Conservation (phyloP, 345 rosid genomes). For the Gossypioides kirkii region DNA sequence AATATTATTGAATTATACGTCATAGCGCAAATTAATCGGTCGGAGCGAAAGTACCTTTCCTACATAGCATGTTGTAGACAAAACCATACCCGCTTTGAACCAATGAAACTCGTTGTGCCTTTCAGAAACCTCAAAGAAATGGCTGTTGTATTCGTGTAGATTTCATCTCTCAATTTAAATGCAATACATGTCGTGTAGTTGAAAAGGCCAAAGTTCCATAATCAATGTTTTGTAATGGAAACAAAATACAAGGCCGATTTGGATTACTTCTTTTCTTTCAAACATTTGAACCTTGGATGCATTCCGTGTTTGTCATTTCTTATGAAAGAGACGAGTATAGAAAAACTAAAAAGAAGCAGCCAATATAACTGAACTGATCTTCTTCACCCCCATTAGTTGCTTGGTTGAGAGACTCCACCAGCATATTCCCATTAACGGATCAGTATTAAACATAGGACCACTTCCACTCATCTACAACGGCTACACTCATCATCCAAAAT, state of each 20-base stretch:
- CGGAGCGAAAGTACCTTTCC: background rate
- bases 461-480: slow-evolving; percentile 17
- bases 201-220: background rate
- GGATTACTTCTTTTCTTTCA: background rate
- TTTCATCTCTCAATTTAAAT: background rate
- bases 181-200: background rate
- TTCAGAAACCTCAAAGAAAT: background rate
- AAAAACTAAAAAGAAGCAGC: background rate
- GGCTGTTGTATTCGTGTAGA: background rate
- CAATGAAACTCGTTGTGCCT: background rate
- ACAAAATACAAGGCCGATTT: background rate
- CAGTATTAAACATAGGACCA: slow-evolving; percentile 16
- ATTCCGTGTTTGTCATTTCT: background rate
- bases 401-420: background rate
- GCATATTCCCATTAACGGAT: background rate
- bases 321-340: background rate
- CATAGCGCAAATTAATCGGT: too few species aligned
- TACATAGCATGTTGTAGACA: background rate
- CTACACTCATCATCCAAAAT: slow-evolving; percentile 20
- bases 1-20: too few species aligned
- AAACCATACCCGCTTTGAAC: background rate
- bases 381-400: background rate
- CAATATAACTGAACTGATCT: slow-evolving; percentile 10
- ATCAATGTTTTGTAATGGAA: background rate
- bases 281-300: slow-evolving; percentile 1